phyloP scores from a whole-genome alignment of 2,329 filamentous ascomycete genomes.

The Cyphellophora europaea region DNA sequence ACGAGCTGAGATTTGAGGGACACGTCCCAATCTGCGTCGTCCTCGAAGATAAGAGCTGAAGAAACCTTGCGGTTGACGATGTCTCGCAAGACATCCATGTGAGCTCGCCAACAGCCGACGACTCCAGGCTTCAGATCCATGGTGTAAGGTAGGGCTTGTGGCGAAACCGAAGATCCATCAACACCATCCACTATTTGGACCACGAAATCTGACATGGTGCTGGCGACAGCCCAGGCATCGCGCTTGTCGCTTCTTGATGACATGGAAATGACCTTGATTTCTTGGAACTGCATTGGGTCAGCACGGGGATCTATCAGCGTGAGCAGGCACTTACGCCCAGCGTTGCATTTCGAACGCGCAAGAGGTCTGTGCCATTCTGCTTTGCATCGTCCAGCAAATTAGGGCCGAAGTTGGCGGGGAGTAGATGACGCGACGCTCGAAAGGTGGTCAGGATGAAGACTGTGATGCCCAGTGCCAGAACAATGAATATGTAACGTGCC shows the following conservation, averaged over 20 bases:
- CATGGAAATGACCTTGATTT: constrained; percentile 37
- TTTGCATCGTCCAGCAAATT: not conserved
- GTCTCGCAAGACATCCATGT: constrained; percentile 27
- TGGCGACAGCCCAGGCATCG: constrained; percentile 35
- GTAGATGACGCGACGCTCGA: no score
- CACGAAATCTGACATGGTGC: constrained; percentile 26
- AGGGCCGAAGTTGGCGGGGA: not conserved
- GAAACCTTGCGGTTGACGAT: constrained; percentile 35
- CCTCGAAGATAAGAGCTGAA: constrained; percentile 45
- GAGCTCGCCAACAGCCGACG: constrained; percentile 25
- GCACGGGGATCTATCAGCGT: not conserved
- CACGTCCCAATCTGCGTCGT: constrained; percentile 50
- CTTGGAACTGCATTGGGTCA: constrained; percentile 20
- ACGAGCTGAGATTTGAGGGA: constrained; percentile 39
- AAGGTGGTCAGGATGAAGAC: no score
- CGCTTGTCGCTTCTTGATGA: constrained; percentile 39
- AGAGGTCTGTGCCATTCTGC: not conserved
- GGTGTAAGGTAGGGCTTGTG: constrained; percentile 6
- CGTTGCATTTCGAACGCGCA: not conserved
- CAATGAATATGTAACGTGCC: no score
- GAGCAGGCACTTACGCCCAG: not conserved
- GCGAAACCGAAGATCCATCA: not conserved
- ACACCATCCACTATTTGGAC: constrained; percentile 5
- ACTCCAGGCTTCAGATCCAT: constrained; percentile 4
- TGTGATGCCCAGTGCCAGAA: no score